phyloP scores from a whole-genome alignment of 176 grass and related monocot species.

The Rhynchospora tenuis region DNA sequence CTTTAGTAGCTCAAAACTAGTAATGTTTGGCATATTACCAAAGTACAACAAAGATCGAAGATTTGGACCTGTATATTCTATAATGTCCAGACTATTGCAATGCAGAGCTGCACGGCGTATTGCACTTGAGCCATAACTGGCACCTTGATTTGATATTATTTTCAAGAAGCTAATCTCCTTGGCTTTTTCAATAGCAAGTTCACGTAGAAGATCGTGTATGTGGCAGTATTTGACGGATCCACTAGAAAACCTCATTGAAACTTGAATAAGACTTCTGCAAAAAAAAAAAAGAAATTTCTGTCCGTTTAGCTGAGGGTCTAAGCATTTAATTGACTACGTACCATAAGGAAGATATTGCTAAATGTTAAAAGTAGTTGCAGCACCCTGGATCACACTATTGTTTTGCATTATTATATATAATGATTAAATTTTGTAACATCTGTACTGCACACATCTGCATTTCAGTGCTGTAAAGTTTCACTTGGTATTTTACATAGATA shows the following conservation, averaged over 20 bases:
- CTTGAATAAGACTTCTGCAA: not conserved
- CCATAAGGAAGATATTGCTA: not conserved
- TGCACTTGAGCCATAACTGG: not conserved
- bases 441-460: not conserved
- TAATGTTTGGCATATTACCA: not conserved
- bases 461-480: not conserved
- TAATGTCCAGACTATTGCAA: not conserved
- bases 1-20: not conserved
- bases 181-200: constrained; percentile 3
- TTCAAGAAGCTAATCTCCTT: not conserved
- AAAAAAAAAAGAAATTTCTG: not conserved
- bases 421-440: not conserved
- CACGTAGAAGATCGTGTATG: constrained; percentile 4
- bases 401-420: not conserved
- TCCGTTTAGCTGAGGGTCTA: not conserved
- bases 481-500: not conserved
- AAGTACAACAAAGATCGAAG: constrained; percentile 10
- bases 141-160: not conserved
- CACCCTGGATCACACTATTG: not conserved
- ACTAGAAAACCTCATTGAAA: not conserved
- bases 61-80: not conserved
- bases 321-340: not conserved
- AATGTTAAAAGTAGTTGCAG: not conserved
- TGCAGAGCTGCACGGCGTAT: not conserved
- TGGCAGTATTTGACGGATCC: not conserved